These are phyloP conservation scores for Phanerochaete sordida DNA, from an alignment of 768 basidiomycete species.

Conservation along the genomic window DNA sequence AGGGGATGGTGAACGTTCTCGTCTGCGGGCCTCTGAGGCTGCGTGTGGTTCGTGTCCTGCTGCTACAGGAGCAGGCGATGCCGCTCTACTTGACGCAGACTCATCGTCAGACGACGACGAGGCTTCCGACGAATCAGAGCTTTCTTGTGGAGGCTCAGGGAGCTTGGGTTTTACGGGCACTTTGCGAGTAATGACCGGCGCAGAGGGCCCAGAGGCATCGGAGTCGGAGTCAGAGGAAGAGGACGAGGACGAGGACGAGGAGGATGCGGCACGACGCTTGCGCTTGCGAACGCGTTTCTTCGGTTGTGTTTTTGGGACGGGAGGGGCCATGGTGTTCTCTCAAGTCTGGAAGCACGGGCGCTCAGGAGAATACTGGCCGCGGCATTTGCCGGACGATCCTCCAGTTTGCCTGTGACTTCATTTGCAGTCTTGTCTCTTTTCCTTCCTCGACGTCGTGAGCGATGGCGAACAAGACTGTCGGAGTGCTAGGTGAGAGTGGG, in stretches of 20 bases:
- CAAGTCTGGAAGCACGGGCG: neutral
- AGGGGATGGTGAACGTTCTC: conserved; percentile 24
- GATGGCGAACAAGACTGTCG: conserved; percentile 29
- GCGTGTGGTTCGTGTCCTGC: conserved; percentile 4
- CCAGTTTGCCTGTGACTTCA: neutral
- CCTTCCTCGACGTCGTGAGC: neutral
- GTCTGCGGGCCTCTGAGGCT: neutral
- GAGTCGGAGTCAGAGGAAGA: too few relatives aligned
- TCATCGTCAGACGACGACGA: conserved; percentile 5
- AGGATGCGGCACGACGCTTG: conserved; percentile 30
- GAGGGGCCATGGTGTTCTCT: conserved; percentile 2
- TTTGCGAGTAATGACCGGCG: neutral
- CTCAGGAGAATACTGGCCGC: neutral
- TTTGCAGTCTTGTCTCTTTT: neutral
- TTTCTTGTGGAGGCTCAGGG: conserved; percentile 6
- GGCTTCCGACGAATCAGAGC: conserved; percentile 10
- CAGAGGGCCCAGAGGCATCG: neutral
- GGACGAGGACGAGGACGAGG: conserved; percentile 23
- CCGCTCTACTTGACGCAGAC: neutral
- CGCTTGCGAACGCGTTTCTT: conserved; percentile 31
- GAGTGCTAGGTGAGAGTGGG: conserved; percentile 37
- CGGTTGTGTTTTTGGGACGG: conserved; percentile 18
- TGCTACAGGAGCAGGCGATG: neutral
- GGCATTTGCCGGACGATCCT: conserved; percentile 5
- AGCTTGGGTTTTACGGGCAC: neutral